phyloP scores from a whole-genome alignment of 345 rosid genomes.

The Eucalyptus coolabah region DNA sequence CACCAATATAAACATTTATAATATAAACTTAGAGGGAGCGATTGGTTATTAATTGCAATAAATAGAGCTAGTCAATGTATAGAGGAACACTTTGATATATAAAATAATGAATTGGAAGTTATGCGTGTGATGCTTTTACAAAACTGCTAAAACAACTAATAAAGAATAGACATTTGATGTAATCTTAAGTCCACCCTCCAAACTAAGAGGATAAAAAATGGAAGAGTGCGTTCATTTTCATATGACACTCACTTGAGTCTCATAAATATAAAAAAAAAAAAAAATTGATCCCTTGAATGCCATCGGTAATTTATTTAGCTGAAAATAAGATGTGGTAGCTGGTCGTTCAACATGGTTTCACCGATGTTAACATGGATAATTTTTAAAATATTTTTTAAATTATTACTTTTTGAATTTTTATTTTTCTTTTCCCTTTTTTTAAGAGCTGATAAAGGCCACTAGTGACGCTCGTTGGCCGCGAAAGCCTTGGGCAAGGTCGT shows the following conservation, averaged over 20 bases:
- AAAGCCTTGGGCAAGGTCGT: no score
- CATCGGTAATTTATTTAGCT: rapidly evolving
- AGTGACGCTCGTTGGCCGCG: rapidly evolving
- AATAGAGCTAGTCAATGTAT: neutral
- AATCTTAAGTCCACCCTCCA: neutral
- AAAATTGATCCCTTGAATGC: no score
- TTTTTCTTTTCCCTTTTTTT: no score
- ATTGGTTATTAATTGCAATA: neutral
- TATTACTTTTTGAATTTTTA: no score
- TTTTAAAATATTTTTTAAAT: no score
- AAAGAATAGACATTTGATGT: neutral
- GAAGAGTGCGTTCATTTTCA: no score
- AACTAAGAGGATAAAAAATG: no score
- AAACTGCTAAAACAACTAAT: neutral
- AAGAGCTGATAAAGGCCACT: no score
- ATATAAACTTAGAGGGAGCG: neutral
- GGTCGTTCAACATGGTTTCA: no score
- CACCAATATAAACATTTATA: neutral
- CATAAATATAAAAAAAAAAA: no score
- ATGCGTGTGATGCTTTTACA: neutral
- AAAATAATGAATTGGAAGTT: no score
- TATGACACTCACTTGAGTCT: no score
- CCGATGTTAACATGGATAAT: rapidly evolving
- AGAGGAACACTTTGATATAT: neutral
- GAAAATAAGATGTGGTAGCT: rapidly evolving